Evolutionary conservation across 1,284 basidiomycete species (phyloP), one percentile per base, ranked within the genome.

Genomic region (Exobasidium rhododendri): DNA sequence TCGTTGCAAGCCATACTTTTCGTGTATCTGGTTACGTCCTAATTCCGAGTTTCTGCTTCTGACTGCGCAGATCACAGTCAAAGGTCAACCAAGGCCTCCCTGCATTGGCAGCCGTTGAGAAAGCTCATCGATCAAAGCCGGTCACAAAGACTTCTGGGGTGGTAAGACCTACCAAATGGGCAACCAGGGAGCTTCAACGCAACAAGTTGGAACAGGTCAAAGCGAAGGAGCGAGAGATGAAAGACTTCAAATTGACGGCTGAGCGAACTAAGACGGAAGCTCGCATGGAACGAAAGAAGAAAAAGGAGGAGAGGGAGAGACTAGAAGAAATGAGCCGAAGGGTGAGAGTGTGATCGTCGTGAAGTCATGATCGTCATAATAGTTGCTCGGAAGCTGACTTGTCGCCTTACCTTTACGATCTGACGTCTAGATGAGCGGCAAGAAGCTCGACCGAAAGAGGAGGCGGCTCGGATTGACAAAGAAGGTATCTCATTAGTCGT

Each of bases 321-420:
- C 62, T 72, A 30, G 66, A 70, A 60, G 64, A 62, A 55, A 70
- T 72, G 70, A 67, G 67, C 14, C 54, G 63, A 24, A 72, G 70
- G 66, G 70, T 72, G 58, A 44, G 70, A 58, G n/a, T n/a, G n/a
- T n/a, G n/a, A n/a, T n/a, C n/a, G n/a, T n/a, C n/a, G n/a, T n/a
- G n/a, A n/a, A n/a, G n/a, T n/a, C n/a, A n/a, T n/a, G n/a, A n/a
- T n/a, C n/a, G 5, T 17, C 44, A 20, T 6, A 24, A 50, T 5
- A 50, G 24, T 11, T 30, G 26, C 26, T 49, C n/a, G 17, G 35
- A 40, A 17, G 17, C 35, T 17, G 35, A 40, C 7, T 40, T 40
- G 7, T 40, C 17, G 10, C 14, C 14, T 4, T 26, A 50, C 47
- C 3, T 10, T 10, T 10, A 45, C 10, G 20, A 20, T 14, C 10